Base-by-base conservation (phyloP, 176 grass and related monocot species). In the Oryza nivara region DNA sequence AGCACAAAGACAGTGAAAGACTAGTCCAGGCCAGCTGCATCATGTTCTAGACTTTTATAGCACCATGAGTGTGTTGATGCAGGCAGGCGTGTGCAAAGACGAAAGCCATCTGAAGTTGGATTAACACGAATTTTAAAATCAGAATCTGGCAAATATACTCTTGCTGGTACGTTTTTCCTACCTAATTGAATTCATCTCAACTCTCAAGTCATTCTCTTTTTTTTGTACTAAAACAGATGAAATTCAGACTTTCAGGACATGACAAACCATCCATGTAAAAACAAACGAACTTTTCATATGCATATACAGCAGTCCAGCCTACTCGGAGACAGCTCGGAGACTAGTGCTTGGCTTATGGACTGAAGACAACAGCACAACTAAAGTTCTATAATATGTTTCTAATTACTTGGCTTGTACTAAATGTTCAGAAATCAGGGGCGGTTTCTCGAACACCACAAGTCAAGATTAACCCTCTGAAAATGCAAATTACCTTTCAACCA, bases 161-260 rank as follows among this genome's bases (percentile, higher is more conserved):
- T 26, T 58, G n/a, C 6, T 19, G 75, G 67, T 4, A 43, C 2
- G n/a, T 58, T 80, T 67, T 89, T 85, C 87, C 49, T 70, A 84
- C 82, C 82, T 19, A 71, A 76, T n/a, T 9, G 19, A 89, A 34
- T 60, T 38, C 70, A 41, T 38, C 64, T 67, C 9, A 36, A 79
- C 41, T 13, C 64, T 67, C 9, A 36, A 79, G 26, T 13, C 8
- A 4, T 19, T 15, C n/a, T 44, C 26, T 0, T 0, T 35, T 35
- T 25, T 44, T 4, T 41, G 1, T 23, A 11, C 23, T 9, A 44
- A 22, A 63, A 38, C 26, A 65, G 40, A 34, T 46, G n/a, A 63
- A 52, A 63, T 22, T 46, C 43, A 25, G 22, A 25, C 40, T 58
- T 76, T 43, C n/a, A 38, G 43, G 46, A 35, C 25, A 60, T 13